Base-by-base conservation (phyloP, 2,329 filamentous ascomycete species). In the Phyllosticta ampelicida region DNA sequence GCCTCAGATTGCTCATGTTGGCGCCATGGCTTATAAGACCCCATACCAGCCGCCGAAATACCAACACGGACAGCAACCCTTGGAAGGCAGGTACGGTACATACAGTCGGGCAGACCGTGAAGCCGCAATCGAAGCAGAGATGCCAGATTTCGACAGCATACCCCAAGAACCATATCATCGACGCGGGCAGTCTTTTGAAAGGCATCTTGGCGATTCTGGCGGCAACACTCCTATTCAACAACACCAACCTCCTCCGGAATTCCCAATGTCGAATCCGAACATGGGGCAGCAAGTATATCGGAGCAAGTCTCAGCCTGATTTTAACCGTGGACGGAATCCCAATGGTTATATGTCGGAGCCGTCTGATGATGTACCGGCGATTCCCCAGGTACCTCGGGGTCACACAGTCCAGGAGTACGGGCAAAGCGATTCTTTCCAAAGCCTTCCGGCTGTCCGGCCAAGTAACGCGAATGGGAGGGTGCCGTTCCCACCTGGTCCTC, bases 301-400 rank as follows among this genome's bases (percentile, higher is more conserved):
- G 60, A 82, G 83, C 16, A 84, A 84, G 62, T 88, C 85, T 10
- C 85, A 88, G 66, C 84, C 85, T 28, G 81, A 87, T 66, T 72
- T 87, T 28, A 59, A 59, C 54, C 66, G 71, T 56, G 65, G 63
- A 0, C 69, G 69, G 51, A 68, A 71, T 50, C 61, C 62, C 10
- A 64, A 65, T 48, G 60, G 60, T 9, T 59, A 56, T 9, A 79
- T 87, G 1, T 90, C 90, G 63, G 88, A 90, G 65, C 86, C 91
- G 79, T 84, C 82, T 1, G 79, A 75, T 23, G 84, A 88, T 63
- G 76, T 78, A 19, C 82, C 82, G 20, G 65, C 66, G 1, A 62
- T 72, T 48, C 70, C 70, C 16, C 74, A 77, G 2, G 71, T 85
- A 28, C 83, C 84, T 10, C 75, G 64, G 54, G 66, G 63, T 73